phyloP scores from a whole-genome alignment of 1,284 basidiomycete genomes.

The Ceratobasidium sp. region DNA sequence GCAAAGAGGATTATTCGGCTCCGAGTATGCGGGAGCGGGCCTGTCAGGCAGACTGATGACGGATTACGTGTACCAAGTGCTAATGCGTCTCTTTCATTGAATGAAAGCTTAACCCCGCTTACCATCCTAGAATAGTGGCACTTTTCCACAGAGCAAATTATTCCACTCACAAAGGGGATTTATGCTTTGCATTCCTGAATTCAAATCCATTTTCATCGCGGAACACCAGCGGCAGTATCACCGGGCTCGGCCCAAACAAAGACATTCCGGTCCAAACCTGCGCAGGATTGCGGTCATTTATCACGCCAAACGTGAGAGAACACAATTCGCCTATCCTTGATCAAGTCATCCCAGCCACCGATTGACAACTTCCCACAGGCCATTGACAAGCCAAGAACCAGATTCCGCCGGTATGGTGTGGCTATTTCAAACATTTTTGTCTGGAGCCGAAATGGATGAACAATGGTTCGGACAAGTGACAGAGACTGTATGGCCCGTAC shows the following conservation, averaged over 20 bases:
- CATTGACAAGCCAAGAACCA: slow-evolving; percentile 1
- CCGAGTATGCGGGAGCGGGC: slow-evolving; percentile 37
- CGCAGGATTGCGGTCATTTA: neutral
- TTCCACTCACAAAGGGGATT: neutral
- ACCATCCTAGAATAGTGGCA: neutral
- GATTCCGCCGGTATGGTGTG: neutral
- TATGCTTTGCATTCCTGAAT: neutral
- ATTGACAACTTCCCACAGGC: neutral
- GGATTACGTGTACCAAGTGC: slow-evolving; percentile 35
- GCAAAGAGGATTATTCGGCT: slow-evolving; percentile 42
- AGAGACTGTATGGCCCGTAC: neutral
- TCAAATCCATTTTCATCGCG: slow-evolving; percentile 1
- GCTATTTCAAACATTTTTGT: slow-evolving; percentile 13
- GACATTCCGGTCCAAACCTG: neutral
- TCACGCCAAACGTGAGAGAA: slow-evolving; percentile 13
- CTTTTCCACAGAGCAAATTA: neutral
- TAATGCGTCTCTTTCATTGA: neutral
- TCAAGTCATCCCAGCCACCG: neutral
- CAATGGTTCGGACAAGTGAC: slow-evolving; percentile 16
- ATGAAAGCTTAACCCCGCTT: slow-evolving; percentile 7
- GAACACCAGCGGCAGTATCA: neutral
- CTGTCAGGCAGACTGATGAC: slow-evolving; percentile 36
- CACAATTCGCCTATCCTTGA: neutral
- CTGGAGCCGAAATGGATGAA: slow-evolving; percentile 22
- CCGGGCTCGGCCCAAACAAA: slow-evolving; percentile 12